Conservation (phyloP, 108 stramenopile genomes). For the Cyclostephanos tholiformis region DNA sequence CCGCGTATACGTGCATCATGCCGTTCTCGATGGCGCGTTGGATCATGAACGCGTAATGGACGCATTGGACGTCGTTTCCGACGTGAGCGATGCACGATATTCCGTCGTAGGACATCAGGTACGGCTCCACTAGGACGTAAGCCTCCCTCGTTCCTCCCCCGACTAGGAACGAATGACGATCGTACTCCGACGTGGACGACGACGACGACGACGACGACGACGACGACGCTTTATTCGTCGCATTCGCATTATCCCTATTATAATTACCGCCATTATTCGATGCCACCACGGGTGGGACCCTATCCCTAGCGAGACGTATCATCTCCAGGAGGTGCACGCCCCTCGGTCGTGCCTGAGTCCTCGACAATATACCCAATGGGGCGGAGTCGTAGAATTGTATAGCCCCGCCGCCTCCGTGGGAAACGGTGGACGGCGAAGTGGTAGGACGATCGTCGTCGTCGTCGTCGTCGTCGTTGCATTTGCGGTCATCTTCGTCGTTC, state of each 20-base stretch:
- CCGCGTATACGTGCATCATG: constrained; percentile 89
- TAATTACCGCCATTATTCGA: too few species aligned
- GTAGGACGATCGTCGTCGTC: neutral
- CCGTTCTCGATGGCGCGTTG: constrained; percentile 95
- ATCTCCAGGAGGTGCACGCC: constrained; percentile 85
- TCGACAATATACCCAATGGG: constrained; percentile 32
- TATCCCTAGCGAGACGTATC: constrained; percentile 59
- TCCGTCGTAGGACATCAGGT: constrained; percentile 70
- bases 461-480: too few species aligned
- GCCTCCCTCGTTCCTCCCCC: constrained; percentile 86
- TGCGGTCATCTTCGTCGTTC: constrained; percentile 1
- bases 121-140: constrained; percentile 69
- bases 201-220: too few species aligned
- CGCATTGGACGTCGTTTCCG: constrained; percentile 51
- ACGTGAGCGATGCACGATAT: constrained; percentile 57
- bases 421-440: too few species aligned
- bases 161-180: constrained; percentile 84
- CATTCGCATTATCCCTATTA: too few species aligned
- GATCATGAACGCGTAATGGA: constrained; percentile 81
- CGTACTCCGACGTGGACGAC: constrained; percentile 27
- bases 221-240: too few species aligned
- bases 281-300: constrained; percentile 28
- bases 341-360: constrained; percentile 40
- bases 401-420: neutral
- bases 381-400: constrained; percentile 28